phyloP scores from a whole-genome alignment of 78 protist species.

The Emiliania huxleyi region DNA sequence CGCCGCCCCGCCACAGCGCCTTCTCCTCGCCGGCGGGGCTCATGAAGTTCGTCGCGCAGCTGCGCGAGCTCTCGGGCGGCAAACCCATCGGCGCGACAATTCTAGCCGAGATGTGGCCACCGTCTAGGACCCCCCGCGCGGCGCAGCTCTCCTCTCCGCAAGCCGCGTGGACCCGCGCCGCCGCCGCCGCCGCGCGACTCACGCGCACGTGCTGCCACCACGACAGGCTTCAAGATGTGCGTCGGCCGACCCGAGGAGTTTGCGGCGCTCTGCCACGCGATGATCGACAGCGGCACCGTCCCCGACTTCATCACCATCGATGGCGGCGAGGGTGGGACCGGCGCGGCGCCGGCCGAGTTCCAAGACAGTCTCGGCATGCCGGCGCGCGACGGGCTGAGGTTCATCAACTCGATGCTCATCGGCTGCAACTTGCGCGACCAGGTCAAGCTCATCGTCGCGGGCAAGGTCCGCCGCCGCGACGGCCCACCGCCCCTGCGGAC shows the following conservation, averaged over 20 bases:
- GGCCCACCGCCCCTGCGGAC: no score
- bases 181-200: no score
- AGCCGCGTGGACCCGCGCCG: no score
- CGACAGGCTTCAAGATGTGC: conserved; percentile 39
- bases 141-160: no score
- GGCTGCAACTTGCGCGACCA: background rate
- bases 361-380: background rate
- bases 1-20: conserved; percentile 31
- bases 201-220: no score
- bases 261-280: background rate
- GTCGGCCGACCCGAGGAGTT: conserved; percentile 31
- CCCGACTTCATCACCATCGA: conserved; percentile 45
- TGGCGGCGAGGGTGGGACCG: conserved; percentile 52
- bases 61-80: conserved; percentile 31
- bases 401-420: background rate
- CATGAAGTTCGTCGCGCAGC: background rate
- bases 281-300: background rate
- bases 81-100: conserved; percentile 33
- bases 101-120: no score
- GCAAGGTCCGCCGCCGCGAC: background rate
- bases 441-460: background rate
- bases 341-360: conserved; percentile 39
- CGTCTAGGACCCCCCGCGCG: no score
- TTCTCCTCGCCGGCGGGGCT: background rate
- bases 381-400: background rate